A percentile compares a stretch with the other conserved stretches of the same genome.
phyloP scores from a whole-genome alignment of 352 stramenopile genomes.

The Phytophthora idaei region DNA sequence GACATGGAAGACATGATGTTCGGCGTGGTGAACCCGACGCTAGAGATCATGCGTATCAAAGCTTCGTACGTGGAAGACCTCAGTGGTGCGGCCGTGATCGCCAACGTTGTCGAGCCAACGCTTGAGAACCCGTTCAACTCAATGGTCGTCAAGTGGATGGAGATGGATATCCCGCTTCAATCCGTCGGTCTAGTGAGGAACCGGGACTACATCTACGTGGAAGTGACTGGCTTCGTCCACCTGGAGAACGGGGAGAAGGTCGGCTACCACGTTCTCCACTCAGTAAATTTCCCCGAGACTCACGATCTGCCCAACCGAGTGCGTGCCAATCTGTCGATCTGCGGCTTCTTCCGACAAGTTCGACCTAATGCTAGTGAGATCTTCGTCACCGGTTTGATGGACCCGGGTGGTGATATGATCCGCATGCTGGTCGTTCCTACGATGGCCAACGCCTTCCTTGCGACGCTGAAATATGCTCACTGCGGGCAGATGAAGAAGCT shows the following conservation, averaged over 20 bases:
- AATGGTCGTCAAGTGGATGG: constrained; percentile 45
- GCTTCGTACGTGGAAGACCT: constrained; percentile 54
- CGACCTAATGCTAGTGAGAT: constrained; percentile 48
- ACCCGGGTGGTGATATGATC: constrained; percentile 41
- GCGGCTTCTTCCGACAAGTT: constrained; percentile 55
- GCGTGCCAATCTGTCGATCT: constrained; percentile 47
- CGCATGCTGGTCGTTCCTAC: constrained; percentile 29
- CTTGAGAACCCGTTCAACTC: constrained; percentile 42
- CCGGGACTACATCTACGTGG: constrained; percentile 46
- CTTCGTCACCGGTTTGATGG: constrained; percentile 44
- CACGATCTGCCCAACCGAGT: constrained; percentile 50
- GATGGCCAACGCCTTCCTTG: constrained; percentile 32
- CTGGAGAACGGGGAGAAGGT: constrained; percentile 34
- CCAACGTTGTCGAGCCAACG: constrained; percentile 53
- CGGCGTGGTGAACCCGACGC: constrained; percentile 52
- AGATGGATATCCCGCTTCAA: constrained; percentile 53
- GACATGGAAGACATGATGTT: constrained; percentile 47
- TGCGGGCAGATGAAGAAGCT: constrained; percentile 49
- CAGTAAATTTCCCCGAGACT: constrained; percentile 39
- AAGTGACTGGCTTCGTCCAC: constrained; percentile 30
- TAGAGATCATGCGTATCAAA: constrained; percentile 59
- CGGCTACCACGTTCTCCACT: constrained; percentile 45
- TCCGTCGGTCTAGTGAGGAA: constrained; percentile 41
- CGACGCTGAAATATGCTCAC: constrained; percentile 36
- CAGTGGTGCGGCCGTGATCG: constrained; percentile 54